These are phyloP conservation scores for Suaeda aralocaspica DNA, from an alignment of 148 eudicot genomes.

Conservation along the genomic window DNA sequence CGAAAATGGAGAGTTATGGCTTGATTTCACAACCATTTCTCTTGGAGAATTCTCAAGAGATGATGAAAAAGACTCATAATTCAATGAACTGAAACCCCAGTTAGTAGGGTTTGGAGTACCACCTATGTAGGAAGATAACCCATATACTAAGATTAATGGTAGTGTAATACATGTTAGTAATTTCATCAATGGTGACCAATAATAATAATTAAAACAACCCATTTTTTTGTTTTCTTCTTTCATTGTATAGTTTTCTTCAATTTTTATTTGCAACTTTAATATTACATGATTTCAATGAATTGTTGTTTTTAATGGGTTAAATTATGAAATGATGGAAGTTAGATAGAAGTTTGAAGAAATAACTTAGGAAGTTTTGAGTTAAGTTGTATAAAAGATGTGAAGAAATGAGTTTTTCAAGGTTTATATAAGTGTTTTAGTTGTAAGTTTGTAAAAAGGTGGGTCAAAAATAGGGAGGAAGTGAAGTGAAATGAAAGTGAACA, in stretches of 20 bases:
- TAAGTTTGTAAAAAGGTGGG: not conserved
- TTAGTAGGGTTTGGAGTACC: slow-evolving; percentile 23
- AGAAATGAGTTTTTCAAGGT: not conserved
- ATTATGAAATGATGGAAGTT: not conserved
- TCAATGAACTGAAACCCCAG: slow-evolving; percentile 14
- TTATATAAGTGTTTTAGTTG: not conserved
- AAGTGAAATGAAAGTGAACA: slow-evolving; percentile 24
- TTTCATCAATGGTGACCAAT: slow-evolving; percentile 30
- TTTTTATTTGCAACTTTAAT: not conserved
- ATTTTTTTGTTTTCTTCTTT: slow-evolving; percentile 15
- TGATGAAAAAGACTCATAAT: not conserved
- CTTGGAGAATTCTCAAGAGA: not conserved
- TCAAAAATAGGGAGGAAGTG: not conserved
- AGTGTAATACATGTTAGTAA: slow-evolving; percentile 27
- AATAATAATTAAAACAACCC: too few species aligned
- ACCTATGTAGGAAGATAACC: slow-evolving; percentile 23
- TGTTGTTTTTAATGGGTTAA: not conserved
- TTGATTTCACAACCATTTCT: too few species aligned
- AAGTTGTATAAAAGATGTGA: not conserved
- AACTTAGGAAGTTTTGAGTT: not conserved
- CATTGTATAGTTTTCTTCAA: not conserved
- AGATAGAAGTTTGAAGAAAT: slow-evolving; percentile 1
- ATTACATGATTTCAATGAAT: not conserved
- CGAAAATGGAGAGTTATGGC: not conserved
- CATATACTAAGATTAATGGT: slow-evolving; percentile 37